A percentile compares a stretch with the other conserved stretches of the same genome.
Conservation (phyloP, 208 protist species). For the Acanthamoeba sp. region DNA sequence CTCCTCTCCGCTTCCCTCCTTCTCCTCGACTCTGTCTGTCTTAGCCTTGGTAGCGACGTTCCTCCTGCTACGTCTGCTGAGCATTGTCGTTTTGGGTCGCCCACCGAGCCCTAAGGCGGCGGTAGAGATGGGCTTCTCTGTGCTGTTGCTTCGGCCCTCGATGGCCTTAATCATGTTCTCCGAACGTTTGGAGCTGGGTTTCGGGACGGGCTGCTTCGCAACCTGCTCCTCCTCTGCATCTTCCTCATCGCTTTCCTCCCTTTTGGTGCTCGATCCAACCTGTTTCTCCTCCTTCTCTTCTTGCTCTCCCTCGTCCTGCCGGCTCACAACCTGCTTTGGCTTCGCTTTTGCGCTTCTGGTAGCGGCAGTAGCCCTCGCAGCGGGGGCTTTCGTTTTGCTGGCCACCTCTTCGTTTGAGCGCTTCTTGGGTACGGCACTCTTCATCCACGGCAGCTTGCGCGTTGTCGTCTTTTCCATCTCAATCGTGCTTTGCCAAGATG, state of each 20-base stretch:
- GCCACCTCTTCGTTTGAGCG: neutral
- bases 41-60: too few relatives aligned
- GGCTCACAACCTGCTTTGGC: neutral
- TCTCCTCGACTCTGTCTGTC: too few relatives aligned
- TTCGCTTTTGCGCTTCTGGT: neutral
- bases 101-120: too few relatives aligned
- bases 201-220: neutral
- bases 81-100: too few relatives aligned
- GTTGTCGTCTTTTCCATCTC: neutral
- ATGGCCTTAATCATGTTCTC: neutral
- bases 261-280: neutral
- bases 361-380: neutral
- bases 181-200: neutral
- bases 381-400: neutral
- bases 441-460: constrained; percentile 10
- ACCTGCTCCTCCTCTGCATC: neutral
- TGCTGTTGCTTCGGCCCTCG: neutral
- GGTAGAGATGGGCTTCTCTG: too few relatives aligned
- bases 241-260: neutral
- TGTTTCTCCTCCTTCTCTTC: neutral
- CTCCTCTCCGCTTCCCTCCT: too few relatives aligned
- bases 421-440: neutral
- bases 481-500: neutral
- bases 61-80: too few relatives aligned
- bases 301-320: neutral